Base-by-base conservation (phyloP, 345 rosid genomes). In the Excoecaria cochinchinensis region DNA sequence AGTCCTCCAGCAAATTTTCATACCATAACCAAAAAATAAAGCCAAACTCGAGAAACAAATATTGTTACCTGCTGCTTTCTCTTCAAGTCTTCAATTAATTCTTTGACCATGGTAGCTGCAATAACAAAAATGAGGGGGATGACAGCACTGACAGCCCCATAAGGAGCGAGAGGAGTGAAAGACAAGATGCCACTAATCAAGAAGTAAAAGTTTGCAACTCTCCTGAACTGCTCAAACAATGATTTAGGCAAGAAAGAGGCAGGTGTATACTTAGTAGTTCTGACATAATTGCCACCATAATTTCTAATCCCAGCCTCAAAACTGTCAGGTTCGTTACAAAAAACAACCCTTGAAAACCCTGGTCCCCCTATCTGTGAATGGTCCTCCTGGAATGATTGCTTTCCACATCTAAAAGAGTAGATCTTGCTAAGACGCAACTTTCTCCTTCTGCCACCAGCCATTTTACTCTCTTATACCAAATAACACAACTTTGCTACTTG, bases 131-230 rank as follows among this genome's bases (percentile, higher is more conserved):
- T 74, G 8, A 95, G 89, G 77, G 97, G 99, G 60, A 88, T 12
- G 72, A 95, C 83, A 72, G 99, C 88, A 64, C 88, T 91, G 6
- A 84, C 68, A 75, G 95, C 91, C 0, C 90, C 74, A 58, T 89
- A 95, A 76, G 99, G 94, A 22, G 97, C 87, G 22, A 95, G 88
- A 44, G 76, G 4, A 78, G 97, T 92, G 84, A 92, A 92, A 64
- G 99, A 77, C 76, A 94, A 72, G 72, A 90, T 74, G 48, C 95
- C 99, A 73, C 83, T 77, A 17, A 90, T 89, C 78, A 95, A 79
- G 82, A 95, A 95, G 80, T 67, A 95, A 76, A 95, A 95, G 74
- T 95, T 95, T 16, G 99, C 99, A 0, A 92, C 99, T 83, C 99
- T 89, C 60, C 99, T 87, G 46, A 95, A 95, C 86, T 95, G 99